Conservation (phyloP, 1,284 basidiomycete species). For the Quambalaria eucalypti region DNA sequence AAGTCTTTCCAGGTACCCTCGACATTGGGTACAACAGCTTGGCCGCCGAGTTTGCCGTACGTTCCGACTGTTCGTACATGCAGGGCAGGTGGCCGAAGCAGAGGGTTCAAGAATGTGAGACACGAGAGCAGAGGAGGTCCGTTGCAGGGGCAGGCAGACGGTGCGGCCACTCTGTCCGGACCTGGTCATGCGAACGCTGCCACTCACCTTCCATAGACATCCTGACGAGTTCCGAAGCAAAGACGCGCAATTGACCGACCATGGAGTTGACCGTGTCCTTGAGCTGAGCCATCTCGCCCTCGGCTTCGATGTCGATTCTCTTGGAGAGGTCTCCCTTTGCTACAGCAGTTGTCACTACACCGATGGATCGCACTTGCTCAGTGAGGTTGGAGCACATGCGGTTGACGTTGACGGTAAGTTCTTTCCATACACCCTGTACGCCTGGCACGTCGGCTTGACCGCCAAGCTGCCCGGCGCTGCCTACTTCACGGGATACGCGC, state of each 20-base stretch:
- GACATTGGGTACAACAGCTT: slow-evolving; percentile 48
- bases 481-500: slow-evolving; percentile 62
- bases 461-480: slow-evolving; percentile 38
- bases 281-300: slow-evolving; percentile 80
- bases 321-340: slow-evolving; percentile 55
- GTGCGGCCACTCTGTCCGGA: no score
- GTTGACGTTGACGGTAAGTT: slow-evolving; percentile 59
- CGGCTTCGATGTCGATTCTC: slow-evolving; percentile 61
- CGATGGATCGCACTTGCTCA: slow-evolving; percentile 84
- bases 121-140: background rate
- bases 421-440: slow-evolving; percentile 47
- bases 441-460: slow-evolving; percentile 47
- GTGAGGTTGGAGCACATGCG: slow-evolving; percentile 87
- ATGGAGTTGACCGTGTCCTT: slow-evolving; percentile 82
- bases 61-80: slow-evolving; percentile 45
- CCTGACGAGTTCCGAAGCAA: slow-evolving; percentile 62
- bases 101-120: background rate
- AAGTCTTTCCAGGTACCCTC: slow-evolving; percentile 51
- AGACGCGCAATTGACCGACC: slow-evolving; percentile 73
- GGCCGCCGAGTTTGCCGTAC: slow-evolving; percentile 44
- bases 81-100: background rate
- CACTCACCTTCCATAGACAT: slow-evolving; percentile 44
- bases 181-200: no score
- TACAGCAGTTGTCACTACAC: slow-evolving; percentile 83
- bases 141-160: background rate